Evolutionary conservation across 805 yeast genomes (phyloP), one percentile per base, ranked within the genome.

Genomic region (Wickerhamomyces rabaulensis): DNA sequence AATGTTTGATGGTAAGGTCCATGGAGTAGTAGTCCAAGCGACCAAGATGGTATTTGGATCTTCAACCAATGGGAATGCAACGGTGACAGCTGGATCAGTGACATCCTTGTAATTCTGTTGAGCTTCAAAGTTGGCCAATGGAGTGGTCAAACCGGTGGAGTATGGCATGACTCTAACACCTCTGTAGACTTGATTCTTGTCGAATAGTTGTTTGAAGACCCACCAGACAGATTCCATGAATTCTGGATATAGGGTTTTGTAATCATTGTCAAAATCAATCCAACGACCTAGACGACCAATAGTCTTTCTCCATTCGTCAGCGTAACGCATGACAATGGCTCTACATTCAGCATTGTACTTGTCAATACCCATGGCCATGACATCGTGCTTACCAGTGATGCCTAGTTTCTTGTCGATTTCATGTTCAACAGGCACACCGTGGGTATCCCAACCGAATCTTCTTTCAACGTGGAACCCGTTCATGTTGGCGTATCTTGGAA

Each of bases 201-300:
- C 82, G 66, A 73, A 89, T 57, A 94, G 74, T 70, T 89, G 82
- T 73, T 86, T 82, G 78, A 94, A 94, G 27, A 89, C 96, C 99
- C 99, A 94, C 99, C 99, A 94, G 42, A 84, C 94, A 40, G 97
- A 87, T 73, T 94, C 99, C 99, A 94, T 94, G 60, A 89, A 94
- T 47, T 84, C 75, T 41, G 97, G 97, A 67, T 95, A 90, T 69
- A 94, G 77, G 25, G 99, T 94, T 74, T 92, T 92, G 76, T 91
- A 91, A 71, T 94, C 99, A 66, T 94, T 89, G 66, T 94, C 99
- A 72, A 94, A 92, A 70, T 94, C 99, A 64, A 94, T 91, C 99
- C 99, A 94, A 70, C 99, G 86, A 54, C 99, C 99, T 56, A 94
- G 70, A 70, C 98, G 86, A 45, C 90, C 92, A 60, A 94, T 87